A percentile compares a stretch with the other conserved stretches of the same genome.
These are phyloP conservation scores for Canavalia ensiformis DNA, from an alignment of 306 rosid genomes.

Conservation along the genomic window DNA sequence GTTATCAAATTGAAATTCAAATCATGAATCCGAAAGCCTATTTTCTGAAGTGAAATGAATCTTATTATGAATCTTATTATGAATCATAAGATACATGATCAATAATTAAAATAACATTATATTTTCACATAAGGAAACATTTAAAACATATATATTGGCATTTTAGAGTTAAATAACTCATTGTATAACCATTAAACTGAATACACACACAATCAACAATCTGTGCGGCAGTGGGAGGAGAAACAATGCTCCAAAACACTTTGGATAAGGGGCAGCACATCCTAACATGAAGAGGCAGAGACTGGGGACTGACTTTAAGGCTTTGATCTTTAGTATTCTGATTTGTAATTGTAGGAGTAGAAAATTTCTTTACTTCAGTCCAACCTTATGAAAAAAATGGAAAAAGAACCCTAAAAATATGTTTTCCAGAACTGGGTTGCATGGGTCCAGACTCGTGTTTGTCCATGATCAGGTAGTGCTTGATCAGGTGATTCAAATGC, in stretches of 20 bases:
- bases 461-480: background rate
- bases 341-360: background rate
- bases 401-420: background rate
- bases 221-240: background rate
- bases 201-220: background rate
- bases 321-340: background rate
- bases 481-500: background rate
- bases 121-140: background rate
- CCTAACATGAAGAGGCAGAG: background rate
- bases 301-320: no score
- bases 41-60: conserved; percentile 11
- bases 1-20: background rate
- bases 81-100: background rate
- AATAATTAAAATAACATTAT: background rate
- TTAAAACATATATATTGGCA: background rate
- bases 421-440: background rate
- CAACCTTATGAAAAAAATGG: background rate
- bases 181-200: background rate
- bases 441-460: background rate
- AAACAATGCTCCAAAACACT: background rate
- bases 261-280: background rate
- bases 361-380: background rate
- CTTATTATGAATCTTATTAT: background rate
- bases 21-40: background rate
- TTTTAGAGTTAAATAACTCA: background rate